A percentile compares a stretch with the other conserved stretches of the same genome.
Evolutionary conservation across 257 asterid genomes (phyloP).

Genomic region (Forsythia viridissima): DNA sequence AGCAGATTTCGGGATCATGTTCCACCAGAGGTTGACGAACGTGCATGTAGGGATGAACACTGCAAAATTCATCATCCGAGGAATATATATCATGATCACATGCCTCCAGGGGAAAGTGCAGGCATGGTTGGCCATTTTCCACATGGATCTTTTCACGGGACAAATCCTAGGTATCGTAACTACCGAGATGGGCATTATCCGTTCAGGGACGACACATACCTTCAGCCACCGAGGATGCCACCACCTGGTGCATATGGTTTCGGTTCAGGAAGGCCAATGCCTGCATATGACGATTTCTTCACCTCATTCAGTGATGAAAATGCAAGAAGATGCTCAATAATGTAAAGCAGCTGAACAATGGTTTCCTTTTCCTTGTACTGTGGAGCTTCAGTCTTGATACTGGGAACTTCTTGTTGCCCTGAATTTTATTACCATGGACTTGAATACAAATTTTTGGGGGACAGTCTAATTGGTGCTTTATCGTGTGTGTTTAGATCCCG

Average conservation of each 20-base stretch:
- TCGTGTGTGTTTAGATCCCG: background rate
- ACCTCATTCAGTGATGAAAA: slow-evolving; percentile 11
- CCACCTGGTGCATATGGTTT: slow-evolving; percentile 3
- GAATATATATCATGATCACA: background rate
- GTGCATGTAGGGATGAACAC: slow-evolving; percentile 22
- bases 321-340: slow-evolving; percentile 5
- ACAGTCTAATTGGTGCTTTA: background rate
- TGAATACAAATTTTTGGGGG: background rate
- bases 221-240: background rate
- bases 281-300: background rate
- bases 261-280: background rate
- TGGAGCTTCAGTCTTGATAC: background rate
- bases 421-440: background rate
- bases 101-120: background rate
- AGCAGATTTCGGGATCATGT: slow-evolving; percentile 17
- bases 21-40: slow-evolving; percentile 20
- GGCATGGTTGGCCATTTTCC: background rate
- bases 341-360: slow-evolving; percentile 2
- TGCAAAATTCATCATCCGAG: slow-evolving; percentile 26
- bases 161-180: background rate
- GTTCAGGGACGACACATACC: slow-evolving; percentile 4
- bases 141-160: background rate
- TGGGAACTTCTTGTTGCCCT: background rate
- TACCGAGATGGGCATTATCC: background rate
- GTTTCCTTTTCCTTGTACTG: background rate